Evolutionary conservation across 164 flowering plant species (phyloP).

Genomic region (Cinnamomum micranthum): DNA sequence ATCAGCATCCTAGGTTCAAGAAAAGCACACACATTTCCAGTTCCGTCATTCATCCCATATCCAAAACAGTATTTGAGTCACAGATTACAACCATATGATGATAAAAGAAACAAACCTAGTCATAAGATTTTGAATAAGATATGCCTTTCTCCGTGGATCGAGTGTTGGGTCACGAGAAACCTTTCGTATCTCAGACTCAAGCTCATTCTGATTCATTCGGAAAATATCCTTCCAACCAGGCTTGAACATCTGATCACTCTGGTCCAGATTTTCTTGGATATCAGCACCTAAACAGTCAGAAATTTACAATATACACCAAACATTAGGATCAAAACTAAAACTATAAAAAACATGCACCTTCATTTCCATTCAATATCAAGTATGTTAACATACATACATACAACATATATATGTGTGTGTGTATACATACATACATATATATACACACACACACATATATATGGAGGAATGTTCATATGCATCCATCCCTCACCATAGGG

Average conservation of each 20-base stretch:
- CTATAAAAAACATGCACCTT: not conserved
- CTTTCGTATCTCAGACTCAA: constrained; percentile 85
- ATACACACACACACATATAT: too few relatives aligned
- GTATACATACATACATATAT: too few relatives aligned
- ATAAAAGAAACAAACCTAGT: constrained; percentile 57
- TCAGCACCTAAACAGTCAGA: constrained; percentile 34
- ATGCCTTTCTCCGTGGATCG: constrained; percentile 89
- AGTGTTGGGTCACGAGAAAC: constrained; percentile 77
- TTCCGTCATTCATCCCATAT: not conserved
- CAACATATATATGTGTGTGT: too few relatives aligned
- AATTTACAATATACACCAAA: not conserved
- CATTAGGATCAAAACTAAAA: not conserved
- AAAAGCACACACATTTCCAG: not conserved
- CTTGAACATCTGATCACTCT: constrained; percentile 66
- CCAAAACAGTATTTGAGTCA: not conserved
- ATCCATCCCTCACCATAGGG: too few relatives aligned
- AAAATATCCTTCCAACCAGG: constrained; percentile 98
- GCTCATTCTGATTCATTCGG: constrained; percentile 91
- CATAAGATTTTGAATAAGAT: constrained; percentile 89
- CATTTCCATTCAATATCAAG: not conserved
- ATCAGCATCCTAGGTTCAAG: not conserved
- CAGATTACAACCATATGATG: not conserved
- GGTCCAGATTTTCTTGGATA: constrained; percentile 52
- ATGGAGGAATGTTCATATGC: too few relatives aligned
- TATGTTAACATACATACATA: not conserved